A percentile compares a stretch with the other conserved stretches of the same genome.
Conservation (phyloP, 768 basidiomycete genomes). For the Mycena leptocephala region DNA sequence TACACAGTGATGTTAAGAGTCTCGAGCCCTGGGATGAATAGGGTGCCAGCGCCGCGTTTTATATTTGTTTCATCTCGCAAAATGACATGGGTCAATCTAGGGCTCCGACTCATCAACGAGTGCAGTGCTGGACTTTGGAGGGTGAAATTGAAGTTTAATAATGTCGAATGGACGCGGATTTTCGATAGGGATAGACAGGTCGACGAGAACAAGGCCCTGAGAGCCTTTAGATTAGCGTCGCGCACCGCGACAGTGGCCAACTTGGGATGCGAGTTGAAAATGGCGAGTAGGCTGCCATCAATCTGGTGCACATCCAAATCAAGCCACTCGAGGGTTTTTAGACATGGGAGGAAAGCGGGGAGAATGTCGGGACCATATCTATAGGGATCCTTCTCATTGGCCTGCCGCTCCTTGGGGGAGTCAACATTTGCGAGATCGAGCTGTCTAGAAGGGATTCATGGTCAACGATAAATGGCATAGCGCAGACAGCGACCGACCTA, state of each 20-base stretch:
- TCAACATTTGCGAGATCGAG: constrained; percentile 4
- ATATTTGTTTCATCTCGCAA: neutral
- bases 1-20: neutral
- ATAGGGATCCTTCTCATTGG: neutral
- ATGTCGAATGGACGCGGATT: neutral
- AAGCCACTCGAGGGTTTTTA: constrained; percentile 23
- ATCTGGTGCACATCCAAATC: neutral
- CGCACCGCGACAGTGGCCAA: neutral
- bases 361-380: constrained; percentile 8
- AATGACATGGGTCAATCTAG: neutral
- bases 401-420: neutral
- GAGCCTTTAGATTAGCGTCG: neutral
- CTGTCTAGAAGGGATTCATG: neutral
- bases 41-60: neutral
- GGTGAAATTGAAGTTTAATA: neutral
- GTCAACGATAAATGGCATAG: neutral
- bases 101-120: neutral
- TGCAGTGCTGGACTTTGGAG: neutral
- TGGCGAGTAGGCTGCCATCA: neutral
- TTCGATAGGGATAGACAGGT: constrained; percentile 13
- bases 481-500: neutral
- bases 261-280: neutral
- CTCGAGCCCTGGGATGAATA: constrained; percentile 10
- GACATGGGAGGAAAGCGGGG: neutral
- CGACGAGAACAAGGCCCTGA: neutral